Base-by-base conservation (phyloP, 140 eudicot genomes). In the Bidens hawaiensis region DNA sequence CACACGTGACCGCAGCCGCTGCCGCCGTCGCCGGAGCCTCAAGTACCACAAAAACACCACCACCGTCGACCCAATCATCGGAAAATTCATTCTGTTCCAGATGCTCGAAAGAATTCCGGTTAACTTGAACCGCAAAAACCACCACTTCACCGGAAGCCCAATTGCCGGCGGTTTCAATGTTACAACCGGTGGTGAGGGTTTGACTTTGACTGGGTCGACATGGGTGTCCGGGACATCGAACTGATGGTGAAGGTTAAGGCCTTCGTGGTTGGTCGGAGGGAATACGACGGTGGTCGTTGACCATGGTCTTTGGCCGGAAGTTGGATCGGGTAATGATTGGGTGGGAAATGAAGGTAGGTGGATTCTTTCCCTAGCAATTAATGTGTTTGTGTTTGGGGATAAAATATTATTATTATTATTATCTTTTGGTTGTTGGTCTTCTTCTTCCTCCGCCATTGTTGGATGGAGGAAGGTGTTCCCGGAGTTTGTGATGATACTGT, bases 251-350 rank as follows among this genome's bases (percentile, higher is more conserved):
- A 38, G 46, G 9, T 62, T 82, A 46, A 85, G 97, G 33, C 79
- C 82, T 76, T 89, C 97, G 77, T 89, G 97, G 48, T 85, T 70
- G 56, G 48, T 38, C 3, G 97, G 97, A 30, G 97, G 97, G 69
- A 73, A 73, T 14, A 73, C 55, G 54, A 56, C 58, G 46, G 78
- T 26, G 23, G 71, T 30, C 45, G 73, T 73, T 65, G 78, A 56
- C 73, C 38, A 16, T 17, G 1, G 19, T 24, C 45, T 24, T 36
- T 42, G 46, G 62, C 4, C 62, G 3, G 22, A 25, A 5, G 24
- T 33, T 58, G 73, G 73, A 48, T 73, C 73, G 46, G 73, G 60
- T 16, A 21, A 48, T 9, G 66, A 64, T 16, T 63, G 66, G 53
- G 52, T 17, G 33, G 60, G 48, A 10, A 58, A 2, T 5, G 73